These are phyloP conservation scores for Cutaneotrichosporon sp. DNA, from an alignment of 1,284 basidiomycete genomes.

Conservation along the genomic window DNA sequence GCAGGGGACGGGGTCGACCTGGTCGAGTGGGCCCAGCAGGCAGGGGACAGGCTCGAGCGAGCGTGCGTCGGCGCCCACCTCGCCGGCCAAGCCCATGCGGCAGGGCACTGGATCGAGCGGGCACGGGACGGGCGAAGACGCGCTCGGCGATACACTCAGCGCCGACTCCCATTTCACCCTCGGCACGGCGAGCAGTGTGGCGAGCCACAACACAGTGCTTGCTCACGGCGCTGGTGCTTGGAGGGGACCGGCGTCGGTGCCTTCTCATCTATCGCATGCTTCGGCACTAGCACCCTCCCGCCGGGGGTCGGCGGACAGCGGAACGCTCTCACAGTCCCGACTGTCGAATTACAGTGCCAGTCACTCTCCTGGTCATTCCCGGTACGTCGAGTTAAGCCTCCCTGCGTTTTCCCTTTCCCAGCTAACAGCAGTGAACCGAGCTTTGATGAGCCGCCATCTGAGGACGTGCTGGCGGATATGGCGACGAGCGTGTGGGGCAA, in stretches of 20 bases:
- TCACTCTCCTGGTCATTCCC: neutral
- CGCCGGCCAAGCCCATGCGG: neutral
- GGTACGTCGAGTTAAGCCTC: neutral
- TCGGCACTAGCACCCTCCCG: neutral
- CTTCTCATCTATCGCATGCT: neutral
- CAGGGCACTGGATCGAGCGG: slow-evolving; percentile 1
- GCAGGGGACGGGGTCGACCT: neutral
- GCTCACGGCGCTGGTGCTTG: neutral
- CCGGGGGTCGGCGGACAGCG: neutral
- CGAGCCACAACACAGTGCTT: neutral
- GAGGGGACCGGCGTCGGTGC: neutral
- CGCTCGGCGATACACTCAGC: neutral
- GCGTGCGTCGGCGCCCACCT: neutral
- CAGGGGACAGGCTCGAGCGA: neutral
- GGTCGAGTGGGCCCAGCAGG: neutral
- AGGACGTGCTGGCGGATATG: slow-evolving; percentile 33
- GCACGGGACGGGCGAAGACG: neutral
- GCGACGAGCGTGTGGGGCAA: slow-evolving; percentile 43
- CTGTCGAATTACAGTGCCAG: neutral
- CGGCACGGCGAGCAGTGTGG: neutral
- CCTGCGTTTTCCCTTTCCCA: too few species aligned
- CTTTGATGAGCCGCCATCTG: slow-evolving; percentile 3
- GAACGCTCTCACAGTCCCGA: neutral
- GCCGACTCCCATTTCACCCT: neutral
- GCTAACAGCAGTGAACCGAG: slow-evolving; percentile 7